phyloP scores from a whole-genome alignment of 352 stramenopile species.

The Globisporangium apiculatum region DNA sequence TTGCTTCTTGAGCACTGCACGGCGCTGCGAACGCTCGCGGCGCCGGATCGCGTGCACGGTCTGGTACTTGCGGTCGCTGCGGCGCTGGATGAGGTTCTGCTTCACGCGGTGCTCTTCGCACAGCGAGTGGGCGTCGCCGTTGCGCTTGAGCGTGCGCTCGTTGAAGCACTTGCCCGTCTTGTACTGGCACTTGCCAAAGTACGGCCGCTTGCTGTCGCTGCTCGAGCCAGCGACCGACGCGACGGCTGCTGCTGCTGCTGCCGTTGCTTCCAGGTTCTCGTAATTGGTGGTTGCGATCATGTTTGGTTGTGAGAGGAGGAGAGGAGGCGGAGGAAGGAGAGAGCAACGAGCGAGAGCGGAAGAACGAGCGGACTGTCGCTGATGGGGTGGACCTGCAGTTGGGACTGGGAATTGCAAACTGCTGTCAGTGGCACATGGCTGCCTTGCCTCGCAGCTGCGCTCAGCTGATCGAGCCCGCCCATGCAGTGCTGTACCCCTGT shows the following conservation, averaged over 20 bases:
- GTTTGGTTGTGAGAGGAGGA: slow-evolving; percentile 21
- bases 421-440: slow-evolving; percentile 7
- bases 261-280: slow-evolving; percentile 6
- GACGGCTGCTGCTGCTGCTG: neutral
- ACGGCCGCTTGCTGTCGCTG: slow-evolving; percentile 18
- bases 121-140: slow-evolving; percentile 71
- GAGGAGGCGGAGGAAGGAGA: slow-evolving; percentile 5
- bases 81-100: slow-evolving; percentile 82
- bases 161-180: slow-evolving; percentile 88
- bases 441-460: too few species aligned
- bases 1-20: slow-evolving; percentile 75
- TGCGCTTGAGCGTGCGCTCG: slow-evolving; percentile 79
- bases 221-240: slow-evolving; percentile 1
- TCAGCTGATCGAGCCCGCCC: too few species aligned
- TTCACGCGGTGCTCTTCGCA: slow-evolving; percentile 83
- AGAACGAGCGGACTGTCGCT: slow-evolving; percentile 5
- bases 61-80: slow-evolving; percentile 81
- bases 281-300: slow-evolving; percentile 25
- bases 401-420: slow-evolving; percentile 51
- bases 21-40: slow-evolving; percentile 68
- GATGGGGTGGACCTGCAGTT: slow-evolving; percentile 7
- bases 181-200: slow-evolving; percentile 83
- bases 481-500: too few species aligned
- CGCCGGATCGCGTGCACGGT: slow-evolving; percentile 76
- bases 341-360: slow-evolving; percentile 6